Conservation (phyloP, 768 basidiomycete species). For the Boletus eberwhitei region DNA sequence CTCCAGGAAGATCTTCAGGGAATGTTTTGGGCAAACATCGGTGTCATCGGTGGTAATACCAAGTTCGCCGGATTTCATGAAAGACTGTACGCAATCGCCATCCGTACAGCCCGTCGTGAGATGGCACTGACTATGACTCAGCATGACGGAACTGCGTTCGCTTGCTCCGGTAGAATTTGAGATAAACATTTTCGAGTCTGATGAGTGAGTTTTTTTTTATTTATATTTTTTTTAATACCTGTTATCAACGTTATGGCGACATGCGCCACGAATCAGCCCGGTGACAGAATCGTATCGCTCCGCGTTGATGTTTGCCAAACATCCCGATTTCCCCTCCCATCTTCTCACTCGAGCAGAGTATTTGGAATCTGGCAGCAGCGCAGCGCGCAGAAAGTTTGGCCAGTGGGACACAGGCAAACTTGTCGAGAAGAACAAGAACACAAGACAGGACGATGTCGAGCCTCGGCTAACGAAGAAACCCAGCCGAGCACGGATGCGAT, state of each 20-base stretch:
- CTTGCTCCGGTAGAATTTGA: conserved; percentile 82
- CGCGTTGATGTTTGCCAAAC: conserved; percentile 55
- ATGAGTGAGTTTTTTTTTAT: conserved; percentile 53
- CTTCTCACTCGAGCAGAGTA: conserved; percentile 82
- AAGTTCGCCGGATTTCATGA: conserved; percentile 69
- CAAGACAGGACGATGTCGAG: conserved; percentile 21
- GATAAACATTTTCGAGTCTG: conserved; percentile 66
- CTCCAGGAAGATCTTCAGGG: conserved; percentile 82
- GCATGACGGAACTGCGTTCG: conserved; percentile 68
- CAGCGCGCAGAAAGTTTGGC: conserved; percentile 71
- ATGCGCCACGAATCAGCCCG: conserved; percentile 43
- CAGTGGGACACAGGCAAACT: conserved; percentile 46
- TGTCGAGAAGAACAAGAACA: conserved; percentile 23
- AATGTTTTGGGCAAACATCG: conserved; percentile 96
- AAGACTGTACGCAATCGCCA: conserved; percentile 60
- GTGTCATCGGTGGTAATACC: conserved; percentile 80
- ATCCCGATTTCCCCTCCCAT: conserved; percentile 46
- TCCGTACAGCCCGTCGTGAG: conserved; percentile 11
- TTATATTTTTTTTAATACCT: not conserved
- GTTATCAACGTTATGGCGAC: conserved; percentile 13
- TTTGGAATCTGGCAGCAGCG: conserved; percentile 73
- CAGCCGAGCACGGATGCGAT: conserved; percentile 26
- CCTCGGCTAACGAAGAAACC: conserved; percentile 26
- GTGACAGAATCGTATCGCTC: conserved; percentile 63
- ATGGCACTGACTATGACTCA: conserved; percentile 33